Evolutionary conservation across 2,329 filamentous ascomycete genomes (phyloP).

Genomic region (Massarina eburnea): DNA sequence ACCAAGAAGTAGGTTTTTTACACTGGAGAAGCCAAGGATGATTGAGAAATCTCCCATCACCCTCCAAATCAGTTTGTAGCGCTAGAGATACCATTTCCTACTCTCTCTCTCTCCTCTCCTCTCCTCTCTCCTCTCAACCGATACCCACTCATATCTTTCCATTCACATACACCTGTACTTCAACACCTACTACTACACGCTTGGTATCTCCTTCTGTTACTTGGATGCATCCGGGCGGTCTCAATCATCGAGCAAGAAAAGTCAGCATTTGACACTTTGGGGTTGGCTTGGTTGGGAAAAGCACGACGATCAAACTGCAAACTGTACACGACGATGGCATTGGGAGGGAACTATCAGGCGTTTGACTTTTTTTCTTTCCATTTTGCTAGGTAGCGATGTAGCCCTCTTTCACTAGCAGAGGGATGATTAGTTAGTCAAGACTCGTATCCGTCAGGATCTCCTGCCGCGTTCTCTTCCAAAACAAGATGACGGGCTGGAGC

Average conservation of each 20-base stretch:
- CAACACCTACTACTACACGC: conserved; percentile 7
- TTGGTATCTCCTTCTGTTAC: conserved; percentile 41
- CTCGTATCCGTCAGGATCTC: conserved; percentile 43
- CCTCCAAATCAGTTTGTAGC: conserved; percentile 34
- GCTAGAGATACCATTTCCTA: conserved; percentile 44
- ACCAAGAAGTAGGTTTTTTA: conserved; percentile 15
- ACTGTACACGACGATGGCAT: conserved; percentile 22
- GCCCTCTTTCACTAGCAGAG: conserved; percentile 18
- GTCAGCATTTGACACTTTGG: background rate
- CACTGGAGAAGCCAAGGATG: conserved; percentile 5
- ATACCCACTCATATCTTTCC: conserved; percentile 16
- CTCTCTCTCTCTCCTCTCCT: too few relatives aligned
- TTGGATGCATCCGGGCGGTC: conserved; percentile 13
- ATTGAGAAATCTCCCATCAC: conserved; percentile 1
- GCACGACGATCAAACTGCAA: conserved; percentile 25
- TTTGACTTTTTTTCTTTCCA: conserved; percentile 14
- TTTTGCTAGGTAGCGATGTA: background rate
- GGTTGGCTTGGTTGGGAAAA: conserved; percentile 14
- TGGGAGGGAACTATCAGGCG: too few relatives aligned
- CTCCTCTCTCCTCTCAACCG: conserved; percentile 21
- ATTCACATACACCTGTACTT: conserved; percentile 14
- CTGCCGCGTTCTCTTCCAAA: conserved; percentile 13
- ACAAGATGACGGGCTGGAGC: conserved; percentile 11
- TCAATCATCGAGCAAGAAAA: background rate
- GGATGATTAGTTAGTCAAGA: conserved; percentile 46